A percentile compares a stretch with the other conserved stretches of the same genome.
phyloP scores from a whole-genome alignment of 2,329 filamentous ascomycete genomes.

The Exserohilum rostratum region DNA sequence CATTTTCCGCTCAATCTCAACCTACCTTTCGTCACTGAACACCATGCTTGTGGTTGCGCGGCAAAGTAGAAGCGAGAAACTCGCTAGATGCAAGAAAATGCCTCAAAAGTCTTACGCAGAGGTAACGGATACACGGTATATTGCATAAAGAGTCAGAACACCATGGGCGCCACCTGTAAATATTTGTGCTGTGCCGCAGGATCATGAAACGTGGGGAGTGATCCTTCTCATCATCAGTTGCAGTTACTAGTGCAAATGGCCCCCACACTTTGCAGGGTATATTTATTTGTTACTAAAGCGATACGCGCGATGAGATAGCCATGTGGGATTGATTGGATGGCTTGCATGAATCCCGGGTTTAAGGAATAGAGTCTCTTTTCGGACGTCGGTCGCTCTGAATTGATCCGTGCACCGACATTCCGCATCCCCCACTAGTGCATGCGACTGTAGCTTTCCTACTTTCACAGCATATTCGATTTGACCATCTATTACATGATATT shows the following conservation, averaged over 20 bases:
- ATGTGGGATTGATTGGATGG: background rate
- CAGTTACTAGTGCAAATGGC: background rate
- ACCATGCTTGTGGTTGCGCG: background rate
- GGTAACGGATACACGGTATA: background rate
- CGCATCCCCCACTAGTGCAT: background rate
- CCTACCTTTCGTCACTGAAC: background rate
- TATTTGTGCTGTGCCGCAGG: background rate
- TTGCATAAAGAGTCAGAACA: background rate
- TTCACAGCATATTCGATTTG: background rate
- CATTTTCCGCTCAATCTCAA: background rate
- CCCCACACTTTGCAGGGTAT: background rate
- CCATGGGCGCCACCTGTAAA: background rate
- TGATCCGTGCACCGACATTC: constrained; percentile 3
- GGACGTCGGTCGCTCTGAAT: background rate
- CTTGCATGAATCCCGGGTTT: background rate
- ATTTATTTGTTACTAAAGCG: background rate
- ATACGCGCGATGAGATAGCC: background rate
- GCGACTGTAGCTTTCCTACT: no score
- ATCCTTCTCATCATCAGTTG: background rate
- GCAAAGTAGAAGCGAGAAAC: no score
- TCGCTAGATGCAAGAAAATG: no score
- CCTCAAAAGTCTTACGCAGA: no score
- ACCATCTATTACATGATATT: no score
- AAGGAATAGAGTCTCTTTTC: background rate
- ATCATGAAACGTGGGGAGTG: background rate